Percentiles rank a stretch among this genome's conserved stretches.
phyloP scores from a whole-genome alignment of 768 basidiomycete species.

The Lyophyllum shimeji region DNA sequence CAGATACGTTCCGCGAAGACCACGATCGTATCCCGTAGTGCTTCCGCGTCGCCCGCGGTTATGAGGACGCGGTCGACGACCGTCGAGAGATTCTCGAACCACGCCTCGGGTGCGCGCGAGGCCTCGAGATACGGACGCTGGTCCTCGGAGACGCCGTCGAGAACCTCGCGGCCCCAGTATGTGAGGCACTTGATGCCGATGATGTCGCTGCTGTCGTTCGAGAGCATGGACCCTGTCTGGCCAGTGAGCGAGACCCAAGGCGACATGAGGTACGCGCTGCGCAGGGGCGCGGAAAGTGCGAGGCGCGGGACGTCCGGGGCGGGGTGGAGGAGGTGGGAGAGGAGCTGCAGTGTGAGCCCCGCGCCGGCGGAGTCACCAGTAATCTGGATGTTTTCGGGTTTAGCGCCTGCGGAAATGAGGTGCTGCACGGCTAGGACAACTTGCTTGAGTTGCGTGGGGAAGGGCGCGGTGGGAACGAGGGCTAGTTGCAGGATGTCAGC shows the following conservation, averaged over 20 bases:
- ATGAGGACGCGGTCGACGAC: constrained; percentile 34
- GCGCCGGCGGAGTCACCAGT: constrained; percentile 35
- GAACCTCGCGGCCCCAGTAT: constrained; percentile 16
- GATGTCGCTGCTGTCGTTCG: constrained; percentile 18
- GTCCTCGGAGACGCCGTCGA: constrained; percentile 18
- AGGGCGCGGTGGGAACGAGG: constrained; percentile 25
- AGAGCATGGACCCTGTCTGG: constrained; percentile 11
- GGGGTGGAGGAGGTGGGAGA: constrained; percentile 32
- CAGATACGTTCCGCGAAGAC: constrained; percentile 21
- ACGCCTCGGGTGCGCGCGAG: constrained; percentile 26
- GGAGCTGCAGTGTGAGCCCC: constrained; percentile 26
- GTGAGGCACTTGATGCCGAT: constrained; percentile 11
- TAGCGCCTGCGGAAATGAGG: constrained; percentile 25
- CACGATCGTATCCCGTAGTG: constrained; percentile 32
- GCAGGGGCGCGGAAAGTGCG: constrained; percentile 16
- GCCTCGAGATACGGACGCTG: constrained; percentile 32
- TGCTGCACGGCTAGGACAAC: constrained; percentile 25
- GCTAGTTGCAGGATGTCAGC: constrained; percentile 9
- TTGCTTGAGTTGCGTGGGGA: constrained; percentile 30
- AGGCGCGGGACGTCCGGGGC: constrained; percentile 16
- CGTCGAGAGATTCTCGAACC: constrained; percentile 31
- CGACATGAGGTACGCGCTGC: constrained; percentile 30
- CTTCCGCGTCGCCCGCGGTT: constrained; percentile 34
- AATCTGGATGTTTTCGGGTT: constrained; percentile 26
- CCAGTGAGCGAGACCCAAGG: constrained; percentile 26